phyloP scores from a whole-genome alignment of 2,329 filamentous ascomycete genomes.

The Ascosphaera apis region DNA sequence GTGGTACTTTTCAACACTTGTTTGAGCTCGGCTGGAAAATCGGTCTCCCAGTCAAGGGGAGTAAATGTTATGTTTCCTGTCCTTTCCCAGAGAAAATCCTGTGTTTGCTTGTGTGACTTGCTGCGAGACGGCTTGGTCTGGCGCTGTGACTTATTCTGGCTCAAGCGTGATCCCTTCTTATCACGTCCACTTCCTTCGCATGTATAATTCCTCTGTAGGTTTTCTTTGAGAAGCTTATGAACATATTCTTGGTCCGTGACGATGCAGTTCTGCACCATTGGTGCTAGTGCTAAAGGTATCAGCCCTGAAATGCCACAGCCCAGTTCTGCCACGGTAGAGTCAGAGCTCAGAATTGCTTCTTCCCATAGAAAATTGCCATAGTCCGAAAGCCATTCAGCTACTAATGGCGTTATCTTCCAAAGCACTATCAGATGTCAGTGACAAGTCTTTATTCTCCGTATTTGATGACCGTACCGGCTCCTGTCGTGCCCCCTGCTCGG shows the following conservation, averaged over 20 bases:
- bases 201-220: conserved; percentile 16
- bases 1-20: conserved; percentile 14
- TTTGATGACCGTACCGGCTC: conserved; percentile 29
- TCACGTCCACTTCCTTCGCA: not conserved
- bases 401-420: conserved; percentile 71
- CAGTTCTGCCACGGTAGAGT: conserved; percentile 50
- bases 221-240: conserved; percentile 49
- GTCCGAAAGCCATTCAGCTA: conserved; percentile 57
- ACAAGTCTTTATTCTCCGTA: not conserved
- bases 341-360: conserved; percentile 26
- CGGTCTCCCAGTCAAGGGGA: conserved; percentile 61
- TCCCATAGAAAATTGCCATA: conserved; percentile 39
- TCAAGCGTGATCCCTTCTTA: not conserved
- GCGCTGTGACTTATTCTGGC: too few relatives aligned
- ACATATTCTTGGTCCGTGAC: conserved; percentile 83
- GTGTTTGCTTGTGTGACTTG: not conserved
- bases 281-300: conserved; percentile 44
- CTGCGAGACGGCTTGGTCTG: not conserved
- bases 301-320: conserved; percentile 74
- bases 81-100: not conserved
- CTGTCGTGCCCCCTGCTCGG: conserved; percentile 49
- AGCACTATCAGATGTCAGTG: conserved; percentile 29
- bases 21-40: conserved; percentile 19
- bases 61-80: conserved; percentile 29
- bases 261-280: conserved; percentile 40